A percentile compares a stretch with the other conserved stretches of the same genome.
These are phyloP conservation scores for Schwanniomyces polymorphus DNA, from an alignment of 805 yeast genomes.

Conservation along the genomic window DNA sequence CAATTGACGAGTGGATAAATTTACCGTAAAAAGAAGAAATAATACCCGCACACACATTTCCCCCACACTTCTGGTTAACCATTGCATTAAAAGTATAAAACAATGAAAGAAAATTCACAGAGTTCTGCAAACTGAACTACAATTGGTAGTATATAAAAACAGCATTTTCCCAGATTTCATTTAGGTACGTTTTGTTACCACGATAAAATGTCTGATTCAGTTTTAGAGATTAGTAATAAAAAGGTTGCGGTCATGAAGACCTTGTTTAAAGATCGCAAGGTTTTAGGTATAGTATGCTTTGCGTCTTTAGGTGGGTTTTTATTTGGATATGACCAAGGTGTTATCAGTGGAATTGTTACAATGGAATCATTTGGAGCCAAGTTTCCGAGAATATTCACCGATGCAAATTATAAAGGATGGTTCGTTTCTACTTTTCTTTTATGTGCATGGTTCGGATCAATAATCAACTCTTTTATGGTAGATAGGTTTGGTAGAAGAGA, in stretches of 20 bases:
- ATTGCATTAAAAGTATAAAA: not conserved
- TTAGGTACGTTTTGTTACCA: too few relatives aligned
- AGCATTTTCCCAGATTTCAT: too few relatives aligned
- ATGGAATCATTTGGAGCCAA: conserved; percentile 44
- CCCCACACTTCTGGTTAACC: not conserved
- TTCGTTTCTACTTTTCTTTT: conserved; percentile 25
- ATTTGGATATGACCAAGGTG: conserved; percentile 76
- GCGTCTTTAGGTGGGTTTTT: conserved; percentile 34
- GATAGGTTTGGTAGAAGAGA: conserved; percentile 68
- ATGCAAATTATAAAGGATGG: conserved; percentile 16
- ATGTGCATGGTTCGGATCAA: conserved; percentile 75
- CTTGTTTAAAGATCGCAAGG: conserved; percentile 10
- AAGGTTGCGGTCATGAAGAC: conserved; percentile 2
- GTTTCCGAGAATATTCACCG: conserved; percentile 23
- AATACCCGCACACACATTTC: not conserved
- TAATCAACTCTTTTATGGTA: conserved; percentile 60
- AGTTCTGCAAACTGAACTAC: not conserved
- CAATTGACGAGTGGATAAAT: not conserved
- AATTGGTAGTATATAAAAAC: too few relatives aligned
- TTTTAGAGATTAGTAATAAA: not conserved
- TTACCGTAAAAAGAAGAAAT: not conserved
- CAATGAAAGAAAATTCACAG: not conserved
- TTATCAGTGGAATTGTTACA: conserved; percentile 62
- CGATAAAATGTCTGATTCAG: not conserved
- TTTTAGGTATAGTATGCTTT: conserved; percentile 9